Base-by-base conservation (phyloP, 176 grass and related monocot species). In the Oryza brachyantha region DNA sequence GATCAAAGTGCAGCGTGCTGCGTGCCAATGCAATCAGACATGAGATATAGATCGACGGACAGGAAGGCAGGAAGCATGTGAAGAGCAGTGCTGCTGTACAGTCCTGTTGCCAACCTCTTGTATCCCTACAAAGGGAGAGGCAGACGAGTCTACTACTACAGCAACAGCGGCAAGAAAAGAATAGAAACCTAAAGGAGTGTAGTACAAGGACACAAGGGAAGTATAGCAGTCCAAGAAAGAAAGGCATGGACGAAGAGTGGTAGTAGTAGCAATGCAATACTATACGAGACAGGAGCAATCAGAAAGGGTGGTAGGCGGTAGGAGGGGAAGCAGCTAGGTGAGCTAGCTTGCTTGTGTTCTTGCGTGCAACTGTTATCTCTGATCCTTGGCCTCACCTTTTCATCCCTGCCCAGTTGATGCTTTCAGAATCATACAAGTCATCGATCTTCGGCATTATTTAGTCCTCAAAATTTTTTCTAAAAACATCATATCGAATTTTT, bases 341-440 rank as follows among this genome's bases (percentile, higher is more conserved):
- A 46, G 45, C 28, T 78, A 77, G 61, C 58, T 58, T 35, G 55
- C 29, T 59, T 25, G 4, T 78, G 60, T 75, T 81, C 73, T 76
- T 86, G 48, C 74, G 58, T 78, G 77, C 78, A 90, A 71, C 71
- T 35, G 71, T 50, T 79, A 60, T 26, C 16, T 68, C 60, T 64
- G 73, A 34, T 69, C 64, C 58, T 70, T 74, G 1, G 48, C 25
- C 54, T 79, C 50, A 71, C 83, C 62, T 91, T 90, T 84, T 64
- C 84, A 12, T 21, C 31, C 29, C 6, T 61, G 32, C 0, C 73
- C 75, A 66, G 70, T 81, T 70, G 71, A 84, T 89, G 90, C 80
- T 85, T 86, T 84, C 90, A 76, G 66, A 72, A 86, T 92, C 90
- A 89, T 83, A 72, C n/a, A n/a, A n/a, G n/a, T n/a, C n/a, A n/a